Evolutionary conservation across 805 yeast species (phyloP).

Genomic region (Hanseniaspora guilliermondii): DNA sequence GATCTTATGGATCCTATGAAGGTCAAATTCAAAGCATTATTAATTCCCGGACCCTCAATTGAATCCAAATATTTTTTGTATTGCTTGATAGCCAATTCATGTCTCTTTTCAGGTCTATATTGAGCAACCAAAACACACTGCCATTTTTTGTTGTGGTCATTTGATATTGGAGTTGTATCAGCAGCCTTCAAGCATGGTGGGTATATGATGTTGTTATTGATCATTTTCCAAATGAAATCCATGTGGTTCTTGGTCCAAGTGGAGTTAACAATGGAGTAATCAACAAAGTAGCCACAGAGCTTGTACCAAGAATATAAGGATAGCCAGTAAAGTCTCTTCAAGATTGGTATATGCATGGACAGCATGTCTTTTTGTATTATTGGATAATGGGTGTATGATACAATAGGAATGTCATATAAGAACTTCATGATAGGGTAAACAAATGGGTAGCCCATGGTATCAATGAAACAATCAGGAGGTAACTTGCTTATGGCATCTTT

Average conservation of each 20-base stretch:
- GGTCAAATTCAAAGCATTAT: slow-evolving; percentile 41
- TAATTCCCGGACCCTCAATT: background rate
- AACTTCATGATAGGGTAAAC: slow-evolving; percentile 53
- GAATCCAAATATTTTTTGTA: slow-evolving; percentile 42
- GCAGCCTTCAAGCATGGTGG: slow-evolving; percentile 65
- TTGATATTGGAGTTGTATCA: slow-evolving; percentile 12
- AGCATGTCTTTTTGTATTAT: slow-evolving; percentile 83
- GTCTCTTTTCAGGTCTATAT: slow-evolving; percentile 91
- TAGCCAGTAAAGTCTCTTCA: slow-evolving; percentile 60
- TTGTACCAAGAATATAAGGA: slow-evolving; percentile 51
- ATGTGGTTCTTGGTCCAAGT: slow-evolving; percentile 86
- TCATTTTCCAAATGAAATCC: slow-evolving; percentile 43
- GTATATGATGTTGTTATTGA: slow-evolving; percentile 42
- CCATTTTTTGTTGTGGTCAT: slow-evolving; percentile 27
- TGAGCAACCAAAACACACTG: slow-evolving; percentile 54
- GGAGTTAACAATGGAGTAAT: slow-evolving; percentile 63
- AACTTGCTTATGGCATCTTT: slow-evolving; percentile 56
- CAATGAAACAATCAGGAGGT: slow-evolving; percentile 83
- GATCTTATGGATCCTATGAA: slow-evolving; percentile 79
- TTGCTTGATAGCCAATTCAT: slow-evolving; percentile 51
- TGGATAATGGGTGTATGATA: slow-evolving; percentile 92
- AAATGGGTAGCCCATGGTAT: slow-evolving; percentile 90
- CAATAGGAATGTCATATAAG: slow-evolving; percentile 56
- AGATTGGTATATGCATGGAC: slow-evolving; percentile 29
- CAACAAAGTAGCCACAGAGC: slow-evolving; percentile 52